These are phyloP conservation scores for Rhynchospora breviuscula DNA, from an alignment of 176 grass and related monocot species.

Conservation along the genomic window DNA sequence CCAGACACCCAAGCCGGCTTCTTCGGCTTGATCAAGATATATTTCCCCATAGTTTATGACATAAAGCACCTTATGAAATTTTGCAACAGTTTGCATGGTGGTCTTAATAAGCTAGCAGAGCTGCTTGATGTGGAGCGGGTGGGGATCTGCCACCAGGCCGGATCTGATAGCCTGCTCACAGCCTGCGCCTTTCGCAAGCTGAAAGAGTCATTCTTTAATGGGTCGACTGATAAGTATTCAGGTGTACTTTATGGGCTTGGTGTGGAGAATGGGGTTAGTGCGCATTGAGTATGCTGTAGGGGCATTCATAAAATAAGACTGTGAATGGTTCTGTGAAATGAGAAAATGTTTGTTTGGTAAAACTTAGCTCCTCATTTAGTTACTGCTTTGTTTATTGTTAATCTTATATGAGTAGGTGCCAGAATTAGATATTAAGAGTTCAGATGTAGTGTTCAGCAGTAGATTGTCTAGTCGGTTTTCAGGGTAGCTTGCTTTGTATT, in stretches of 20 bases:
- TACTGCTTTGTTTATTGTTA: slow-evolving; percentile 8
- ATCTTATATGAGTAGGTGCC: background rate
- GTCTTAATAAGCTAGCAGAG: slow-evolving; percentile 91
- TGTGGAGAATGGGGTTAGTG: slow-evolving; percentile 73
- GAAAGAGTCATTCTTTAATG: slow-evolving; percentile 72
- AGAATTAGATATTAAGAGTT: background rate
- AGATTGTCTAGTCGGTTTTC: background rate
- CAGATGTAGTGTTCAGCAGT: slow-evolving; percentile 8
- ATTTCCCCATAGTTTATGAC: slow-evolving; percentile 86
- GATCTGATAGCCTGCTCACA: slow-evolving; percentile 84
- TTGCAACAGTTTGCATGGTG: slow-evolving; percentile 93
- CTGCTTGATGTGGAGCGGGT: slow-evolving; percentile 91
- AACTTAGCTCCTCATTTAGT: slow-evolving; percentile 4
- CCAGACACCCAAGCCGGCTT: slow-evolving; percentile 66
- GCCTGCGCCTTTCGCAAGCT: slow-evolving; percentile 81
- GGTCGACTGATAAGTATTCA: slow-evolving; percentile 80
- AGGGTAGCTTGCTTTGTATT: background rate
- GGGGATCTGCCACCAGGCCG: slow-evolving; percentile 86
- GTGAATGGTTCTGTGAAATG: slow-evolving; percentile 27
- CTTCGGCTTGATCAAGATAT: slow-evolving; percentile 85
- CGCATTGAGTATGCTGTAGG: slow-evolving; percentile 46
- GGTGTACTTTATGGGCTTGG: slow-evolving; percentile 90
- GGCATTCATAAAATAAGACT: slow-evolving; percentile 30
- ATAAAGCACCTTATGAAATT: slow-evolving; percentile 99
- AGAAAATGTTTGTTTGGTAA: slow-evolving; percentile 11